A percentile compares a stretch with the other conserved stretches of the same genome.
phyloP scores from a whole-genome alignment of 768 basidiomycete species.

The Lepiota venenata region DNA sequence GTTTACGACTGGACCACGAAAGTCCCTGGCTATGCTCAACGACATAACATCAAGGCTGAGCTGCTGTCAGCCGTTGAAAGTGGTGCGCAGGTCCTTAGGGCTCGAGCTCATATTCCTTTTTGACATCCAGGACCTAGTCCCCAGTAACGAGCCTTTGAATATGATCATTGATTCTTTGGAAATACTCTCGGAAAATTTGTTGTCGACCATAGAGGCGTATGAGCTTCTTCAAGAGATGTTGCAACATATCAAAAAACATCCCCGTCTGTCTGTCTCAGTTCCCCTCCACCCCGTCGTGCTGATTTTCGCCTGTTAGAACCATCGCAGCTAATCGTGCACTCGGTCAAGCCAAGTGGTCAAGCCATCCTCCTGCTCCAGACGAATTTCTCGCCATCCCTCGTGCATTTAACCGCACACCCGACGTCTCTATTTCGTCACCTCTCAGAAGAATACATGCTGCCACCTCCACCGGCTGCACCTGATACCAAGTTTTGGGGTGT shows the following conservation, averaged over 20 bases:
- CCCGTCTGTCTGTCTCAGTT: constrained; percentile 38
- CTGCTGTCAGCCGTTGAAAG: constrained; percentile 41
- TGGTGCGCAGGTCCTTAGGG: constrained; percentile 23
- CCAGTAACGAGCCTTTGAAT: constrained; percentile 47
- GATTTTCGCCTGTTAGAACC: constrained; percentile 29
- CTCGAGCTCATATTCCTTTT: not conserved
- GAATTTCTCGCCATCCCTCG: constrained; percentile 59
- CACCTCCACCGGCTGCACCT: constrained; percentile 60
- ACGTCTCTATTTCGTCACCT: constrained; percentile 66
- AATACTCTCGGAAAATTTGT: constrained; percentile 56
- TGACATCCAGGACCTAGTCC: constrained; percentile 11
- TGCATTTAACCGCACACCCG: constrained; percentile 67
- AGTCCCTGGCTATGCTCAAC: constrained; percentile 50
- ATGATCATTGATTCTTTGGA: constrained; percentile 75
- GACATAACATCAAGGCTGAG: constrained; percentile 21
- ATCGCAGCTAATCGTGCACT: constrained; percentile 61
- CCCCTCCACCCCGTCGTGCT: not conserved
- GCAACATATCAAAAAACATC: constrained; percentile 37
- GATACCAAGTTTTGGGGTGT: constrained; percentile 79
- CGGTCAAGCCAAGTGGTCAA: constrained; percentile 44
- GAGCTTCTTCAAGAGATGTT: constrained; percentile 48
- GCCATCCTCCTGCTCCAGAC: constrained; percentile 57
- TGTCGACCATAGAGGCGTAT: constrained; percentile 50
- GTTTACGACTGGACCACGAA: constrained; percentile 47
- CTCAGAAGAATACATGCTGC: constrained; percentile 64